Percentiles rank a stretch among this genome's conserved stretches.
Conservation (phyloP, 208 protist species). For the Leishmania mexicana region DNA sequence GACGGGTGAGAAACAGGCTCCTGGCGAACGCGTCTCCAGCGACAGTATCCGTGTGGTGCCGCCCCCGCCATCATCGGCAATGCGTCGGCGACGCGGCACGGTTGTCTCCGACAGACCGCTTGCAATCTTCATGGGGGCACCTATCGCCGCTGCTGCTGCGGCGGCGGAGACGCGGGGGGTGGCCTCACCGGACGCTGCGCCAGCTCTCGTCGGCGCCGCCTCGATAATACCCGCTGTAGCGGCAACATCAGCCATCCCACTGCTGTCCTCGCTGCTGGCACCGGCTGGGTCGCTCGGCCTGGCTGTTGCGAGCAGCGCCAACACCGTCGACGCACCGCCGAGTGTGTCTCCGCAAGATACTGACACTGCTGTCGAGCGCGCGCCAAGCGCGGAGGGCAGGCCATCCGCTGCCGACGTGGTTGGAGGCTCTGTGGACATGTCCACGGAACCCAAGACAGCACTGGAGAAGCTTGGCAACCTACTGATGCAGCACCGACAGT, state of each 20-base stretch:
- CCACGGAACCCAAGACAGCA: neutral
- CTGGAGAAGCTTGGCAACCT: neutral
- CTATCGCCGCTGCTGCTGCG: neutral
- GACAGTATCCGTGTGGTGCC: neutral
- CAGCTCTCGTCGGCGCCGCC: neutral
- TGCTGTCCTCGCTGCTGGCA: slow-evolving; percentile 9
- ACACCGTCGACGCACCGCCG: neutral
- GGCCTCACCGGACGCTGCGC: neutral
- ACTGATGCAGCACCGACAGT: neutral
- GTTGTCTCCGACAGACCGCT: slow-evolving; percentile 8
- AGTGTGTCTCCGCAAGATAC: neutral
- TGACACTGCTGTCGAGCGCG: neutral
- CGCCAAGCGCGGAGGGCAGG: neutral
- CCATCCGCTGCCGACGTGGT: neutral
- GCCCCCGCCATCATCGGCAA: neutral
- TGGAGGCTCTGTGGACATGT: neutral
- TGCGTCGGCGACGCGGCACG: slow-evolving; percentile 18
- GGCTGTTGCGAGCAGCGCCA: neutral
- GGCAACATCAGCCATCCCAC: neutral
- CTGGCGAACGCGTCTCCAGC: neutral
- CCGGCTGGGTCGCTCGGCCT: slow-evolving; percentile 11
- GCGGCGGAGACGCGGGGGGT: neutral
- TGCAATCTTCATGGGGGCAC: neutral
- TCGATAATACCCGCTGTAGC: neutral
- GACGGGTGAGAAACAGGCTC: neutral